Conservation (phyloP, 1,284 basidiomycete species). For the Coniferiporia weirii region DNA sequence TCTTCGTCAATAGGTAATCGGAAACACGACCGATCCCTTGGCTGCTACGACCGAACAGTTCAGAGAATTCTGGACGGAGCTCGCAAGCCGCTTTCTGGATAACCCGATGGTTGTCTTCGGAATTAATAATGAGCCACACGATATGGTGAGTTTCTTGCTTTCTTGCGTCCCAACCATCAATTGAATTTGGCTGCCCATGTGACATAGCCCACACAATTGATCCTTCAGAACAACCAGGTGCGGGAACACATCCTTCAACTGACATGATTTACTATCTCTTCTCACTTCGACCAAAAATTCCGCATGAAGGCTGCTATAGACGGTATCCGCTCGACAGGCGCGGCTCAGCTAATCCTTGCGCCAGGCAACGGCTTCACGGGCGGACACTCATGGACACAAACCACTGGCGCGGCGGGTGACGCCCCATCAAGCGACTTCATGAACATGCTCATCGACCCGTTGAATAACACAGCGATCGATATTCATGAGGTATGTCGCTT, state of each 20-base stretch:
- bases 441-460: conserved; percentile 36
- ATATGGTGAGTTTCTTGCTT: conserved; percentile 29
- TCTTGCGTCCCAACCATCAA: background rate
- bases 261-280: too few species aligned
- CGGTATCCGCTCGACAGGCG: conserved; percentile 38
- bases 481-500: conserved; percentile 35
- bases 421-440: conserved; percentile 39
- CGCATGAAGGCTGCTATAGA: conserved; percentile 33
- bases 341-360: conserved; percentile 38
- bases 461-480: conserved; percentile 41
- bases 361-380: conserved; percentile 43
- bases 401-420: conserved; percentile 26
- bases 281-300: background rate
- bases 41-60: conserved; percentile 36
- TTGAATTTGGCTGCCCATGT: background rate
- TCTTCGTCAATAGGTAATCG: conserved; percentile 33
- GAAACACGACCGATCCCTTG: conserved; percentile 37
- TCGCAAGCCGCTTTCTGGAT: conserved; percentile 21
- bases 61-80: conserved; percentile 22
- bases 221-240: conserved; percentile 37
- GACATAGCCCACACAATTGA: conserved; percentile 33
- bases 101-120: conserved; percentile 24
- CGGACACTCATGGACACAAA: conserved; percentile 40
- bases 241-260: background rate
- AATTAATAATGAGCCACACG: conserved; percentile 38